A percentile compares a stretch with the other conserved stretches of the same genome.
Conservation (phyloP, 1,284 basidiomycete species). For the Hymenochaete sp. region DNA sequence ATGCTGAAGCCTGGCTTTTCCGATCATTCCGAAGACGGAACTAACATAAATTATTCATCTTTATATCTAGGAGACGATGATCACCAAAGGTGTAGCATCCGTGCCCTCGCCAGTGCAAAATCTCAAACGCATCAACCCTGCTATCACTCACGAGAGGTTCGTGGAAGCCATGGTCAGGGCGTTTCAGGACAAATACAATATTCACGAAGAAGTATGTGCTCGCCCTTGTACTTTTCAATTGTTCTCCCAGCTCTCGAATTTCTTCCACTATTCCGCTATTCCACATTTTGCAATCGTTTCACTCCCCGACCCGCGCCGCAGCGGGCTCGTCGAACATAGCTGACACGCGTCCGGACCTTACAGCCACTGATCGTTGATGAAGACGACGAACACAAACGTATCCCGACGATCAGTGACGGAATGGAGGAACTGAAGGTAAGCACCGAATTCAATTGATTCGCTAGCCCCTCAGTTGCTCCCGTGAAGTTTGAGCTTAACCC, state of each 20-base stretch:
- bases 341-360: too few relatives aligned
- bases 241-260: background rate
- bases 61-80: constrained; percentile 38
- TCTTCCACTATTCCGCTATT: constrained; percentile 25
- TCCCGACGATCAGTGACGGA: constrained; percentile 43
- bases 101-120: constrained; percentile 91
- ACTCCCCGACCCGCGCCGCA: too few relatives aligned
- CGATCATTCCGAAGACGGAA: too few relatives aligned
- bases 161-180: constrained; percentile 61
- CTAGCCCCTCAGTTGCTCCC: too few relatives aligned
- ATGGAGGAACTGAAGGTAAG: constrained; percentile 66
- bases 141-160: constrained; percentile 63
- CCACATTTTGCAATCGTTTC: too few relatives aligned
- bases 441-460: constrained; percentile 1
- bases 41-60: too few relatives aligned
- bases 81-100: constrained; percentile 82
- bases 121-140: constrained; percentile 48
- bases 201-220: constrained; percentile 25
- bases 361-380: too few relatives aligned
- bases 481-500: too few relatives aligned
- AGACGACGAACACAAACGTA: constrained; percentile 38
- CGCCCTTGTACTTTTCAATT: background rate
- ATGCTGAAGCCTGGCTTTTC: too few relatives aligned
- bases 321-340: too few relatives aligned
- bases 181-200: constrained; percentile 60